These are phyloP conservation scores for Paraglomus brasilianum DNA, from an alignment of 192 early-diverging fungal genomes.

Conservation along the genomic window DNA sequence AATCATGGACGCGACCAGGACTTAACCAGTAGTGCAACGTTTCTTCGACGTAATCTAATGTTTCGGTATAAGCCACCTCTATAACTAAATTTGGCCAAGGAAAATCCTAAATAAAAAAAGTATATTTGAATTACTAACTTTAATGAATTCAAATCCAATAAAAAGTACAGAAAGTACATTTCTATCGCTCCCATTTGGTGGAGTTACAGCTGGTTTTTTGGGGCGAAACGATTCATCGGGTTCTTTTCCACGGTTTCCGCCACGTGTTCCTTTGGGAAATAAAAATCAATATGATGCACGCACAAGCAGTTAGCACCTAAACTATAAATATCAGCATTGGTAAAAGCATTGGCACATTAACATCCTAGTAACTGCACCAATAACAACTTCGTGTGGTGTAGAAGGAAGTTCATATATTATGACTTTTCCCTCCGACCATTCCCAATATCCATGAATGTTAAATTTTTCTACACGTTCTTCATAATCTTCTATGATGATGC, in stretches of 20 bases:
- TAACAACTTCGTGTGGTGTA: conserved; percentile 17
- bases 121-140: conserved; percentile 16
- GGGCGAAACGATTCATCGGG: conserved; percentile 17
- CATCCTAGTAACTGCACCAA: neutral
- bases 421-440: conserved; percentile 6
- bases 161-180: conserved; percentile 10
- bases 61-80: conserved; percentile 23
- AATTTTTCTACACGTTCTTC: neutral
- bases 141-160: conserved; percentile 25
- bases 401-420: conserved; percentile 22
- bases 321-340: conserved; percentile 10
- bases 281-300: conserved; percentile 22
- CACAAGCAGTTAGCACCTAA: conserved; percentile 19
- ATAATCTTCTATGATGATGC: conserved; percentile 8
- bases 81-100: conserved; percentile 27
- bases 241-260: conserved; percentile 28
- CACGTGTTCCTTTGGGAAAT: conserved; percentile 26
- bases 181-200: conserved; percentile 29
- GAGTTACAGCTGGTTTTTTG: conserved; percentile 18
- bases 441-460: conserved; percentile 5
- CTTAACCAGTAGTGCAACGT: conserved; percentile 19
- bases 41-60: conserved; percentile 22
- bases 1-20: conserved; percentile 23
- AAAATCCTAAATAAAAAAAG: conserved; percentile 23
- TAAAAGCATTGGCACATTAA: no score